phyloP scores from a whole-genome alignment of 345 rosid species.

The Rubroshorea leprosula region DNA sequence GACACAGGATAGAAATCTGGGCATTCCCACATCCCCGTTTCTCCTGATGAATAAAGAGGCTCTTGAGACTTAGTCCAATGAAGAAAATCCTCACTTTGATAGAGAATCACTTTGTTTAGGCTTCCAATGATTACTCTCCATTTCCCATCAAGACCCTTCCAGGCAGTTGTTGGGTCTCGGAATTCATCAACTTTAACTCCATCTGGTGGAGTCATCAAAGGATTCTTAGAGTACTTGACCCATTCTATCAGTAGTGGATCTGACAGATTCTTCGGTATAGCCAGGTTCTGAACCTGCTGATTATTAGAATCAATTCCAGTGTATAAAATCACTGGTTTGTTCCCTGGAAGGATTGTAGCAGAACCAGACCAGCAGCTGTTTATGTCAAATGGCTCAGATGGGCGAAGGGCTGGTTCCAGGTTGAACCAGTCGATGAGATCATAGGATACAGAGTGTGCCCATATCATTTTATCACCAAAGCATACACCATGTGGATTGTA shows the following conservation, averaged over 20 bases:
- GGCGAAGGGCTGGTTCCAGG: slow-evolving; percentile 48
- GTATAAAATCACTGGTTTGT: slow-evolving; percentile 51
- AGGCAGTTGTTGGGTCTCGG: too few species aligned
- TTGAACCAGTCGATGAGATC: slow-evolving; percentile 67
- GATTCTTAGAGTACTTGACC: too few species aligned
- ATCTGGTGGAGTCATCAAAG: too few species aligned
- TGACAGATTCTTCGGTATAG: slow-evolving; percentile 41
- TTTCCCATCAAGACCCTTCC: too few species aligned
- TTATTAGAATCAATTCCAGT: slow-evolving; percentile 41
- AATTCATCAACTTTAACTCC: too few species aligned
- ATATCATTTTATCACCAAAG: slow-evolving; percentile 38
- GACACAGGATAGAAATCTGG: slow-evolving; percentile 56
- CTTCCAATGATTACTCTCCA: slow-evolving; percentile 42
- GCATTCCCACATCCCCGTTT: slow-evolving; percentile 70
- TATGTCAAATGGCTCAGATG: slow-evolving; percentile 48
- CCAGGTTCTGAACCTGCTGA: slow-evolving; percentile 58
- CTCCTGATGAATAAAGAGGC: slow-evolving; percentile 40
- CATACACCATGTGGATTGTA: slow-evolving; percentile 51
- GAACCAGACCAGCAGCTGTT: slow-evolving; percentile 75
- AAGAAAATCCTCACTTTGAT: slow-evolving; percentile 50
- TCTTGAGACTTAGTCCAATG: slow-evolving; percentile 32
- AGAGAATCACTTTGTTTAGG: slow-evolving; percentile 33
- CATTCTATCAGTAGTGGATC: too few species aligned
- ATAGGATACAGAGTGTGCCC: slow-evolving; percentile 69
- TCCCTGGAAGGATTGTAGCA: slow-evolving; percentile 50